Conservation (phyloP, 179 eudicot species). For the Camellia oleifera region DNA sequence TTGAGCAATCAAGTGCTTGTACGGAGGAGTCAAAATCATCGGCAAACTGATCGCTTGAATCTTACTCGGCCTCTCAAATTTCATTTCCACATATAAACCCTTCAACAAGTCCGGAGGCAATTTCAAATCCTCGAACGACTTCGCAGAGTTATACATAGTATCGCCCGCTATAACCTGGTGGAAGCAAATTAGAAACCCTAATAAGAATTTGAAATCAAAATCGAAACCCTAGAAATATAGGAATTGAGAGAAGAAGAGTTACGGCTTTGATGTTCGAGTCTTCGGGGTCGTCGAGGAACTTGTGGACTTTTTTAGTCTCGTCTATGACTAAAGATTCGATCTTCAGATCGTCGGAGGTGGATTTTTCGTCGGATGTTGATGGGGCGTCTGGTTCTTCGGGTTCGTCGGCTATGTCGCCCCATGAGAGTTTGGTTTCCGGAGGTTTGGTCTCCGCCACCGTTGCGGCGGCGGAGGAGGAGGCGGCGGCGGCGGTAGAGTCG, state of each 20-base stretch:
- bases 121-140: conserved; percentile 73
- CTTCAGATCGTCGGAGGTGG: background rate
- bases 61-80: conserved; percentile 86
- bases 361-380: conserved; percentile 12
- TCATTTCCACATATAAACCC: conserved; percentile 85
- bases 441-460: background rate
- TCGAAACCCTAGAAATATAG: background rate
- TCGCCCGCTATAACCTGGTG: conserved; percentile 64
- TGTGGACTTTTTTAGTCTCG: conserved; percentile 21
- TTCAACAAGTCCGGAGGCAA: conserved; percentile 66
- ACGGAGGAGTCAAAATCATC: conserved; percentile 78
- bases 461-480: background rate
- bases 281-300: conserved; percentile 53
- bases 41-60: conserved; percentile 82
- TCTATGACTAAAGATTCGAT: conserved; percentile 30
- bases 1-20: conserved; percentile 72
- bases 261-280: conserved; percentile 60
- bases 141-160: conserved; percentile 73
- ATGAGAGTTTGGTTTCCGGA: conserved; percentile 13
- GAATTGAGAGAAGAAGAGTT: background rate
- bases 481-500: background rate
- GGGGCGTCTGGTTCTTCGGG: conserved; percentile 10
- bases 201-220: background rate
- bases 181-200: background rate
- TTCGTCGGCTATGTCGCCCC: conserved; percentile 46